These are phyloP conservation scores for Graphilbum sp. DNA, from an alignment of 2,329 filamentous ascomycete species.

Conservation along the genomic window DNA sequence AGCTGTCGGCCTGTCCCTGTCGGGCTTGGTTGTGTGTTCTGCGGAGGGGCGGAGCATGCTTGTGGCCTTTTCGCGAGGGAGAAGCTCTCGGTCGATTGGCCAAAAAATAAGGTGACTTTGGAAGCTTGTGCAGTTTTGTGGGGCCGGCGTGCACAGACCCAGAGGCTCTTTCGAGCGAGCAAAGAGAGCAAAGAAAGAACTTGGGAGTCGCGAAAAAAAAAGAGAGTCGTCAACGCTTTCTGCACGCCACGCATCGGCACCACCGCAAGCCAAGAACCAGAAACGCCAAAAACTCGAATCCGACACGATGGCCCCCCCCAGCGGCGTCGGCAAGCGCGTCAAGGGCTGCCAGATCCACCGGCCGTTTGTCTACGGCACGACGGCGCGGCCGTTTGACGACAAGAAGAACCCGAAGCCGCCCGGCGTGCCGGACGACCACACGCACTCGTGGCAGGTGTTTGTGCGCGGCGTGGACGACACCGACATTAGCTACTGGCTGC, in stretches of 20 bases:
- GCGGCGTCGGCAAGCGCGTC: constrained; percentile 42
- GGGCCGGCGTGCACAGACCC: too few species aligned
- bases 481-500: constrained; percentile 88
- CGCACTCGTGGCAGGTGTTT: constrained; percentile 91
- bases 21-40: too few species aligned
- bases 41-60: too few species aligned
- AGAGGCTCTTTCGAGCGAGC: too few species aligned
- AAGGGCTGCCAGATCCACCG: constrained; percentile 49
- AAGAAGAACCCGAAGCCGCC: constrained; percentile 61
- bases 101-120: background rate
- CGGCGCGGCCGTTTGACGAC: constrained; percentile 65
- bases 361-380: constrained; percentile 60
- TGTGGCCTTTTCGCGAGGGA: too few species aligned
- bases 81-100: background rate
- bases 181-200: too few species aligned
- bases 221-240: too few species aligned
- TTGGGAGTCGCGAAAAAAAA: too few species aligned
- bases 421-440: constrained; percentile 74
- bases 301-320: constrained; percentile 43
- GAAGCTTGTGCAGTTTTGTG: background rate
- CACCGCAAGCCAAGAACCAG: too few species aligned
- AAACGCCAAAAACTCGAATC: too few species aligned
- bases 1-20: too few species aligned
- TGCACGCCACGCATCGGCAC: too few species aligned
- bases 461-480: constrained; percentile 80